phyloP scores from a whole-genome alignment of 2,329 filamentous ascomycete genomes.

The Monascus ruber region DNA sequence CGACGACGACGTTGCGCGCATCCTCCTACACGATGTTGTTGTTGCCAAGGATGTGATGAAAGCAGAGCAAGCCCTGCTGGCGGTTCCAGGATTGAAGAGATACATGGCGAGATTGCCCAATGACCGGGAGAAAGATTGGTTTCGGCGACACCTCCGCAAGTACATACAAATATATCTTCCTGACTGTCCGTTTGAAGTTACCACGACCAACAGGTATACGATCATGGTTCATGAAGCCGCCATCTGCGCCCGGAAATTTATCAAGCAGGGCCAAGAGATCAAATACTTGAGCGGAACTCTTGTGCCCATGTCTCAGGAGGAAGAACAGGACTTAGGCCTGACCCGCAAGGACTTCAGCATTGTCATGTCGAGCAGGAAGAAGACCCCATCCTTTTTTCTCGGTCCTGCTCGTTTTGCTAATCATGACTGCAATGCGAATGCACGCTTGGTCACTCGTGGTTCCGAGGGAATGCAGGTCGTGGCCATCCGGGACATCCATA shows the following conservation, averaged over 20 bases:
- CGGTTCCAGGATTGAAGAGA: conserved; percentile 60
- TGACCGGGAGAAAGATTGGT: conserved; percentile 73
- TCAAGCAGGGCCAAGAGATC: conserved; percentile 72
- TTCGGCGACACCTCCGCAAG: conserved; percentile 70
- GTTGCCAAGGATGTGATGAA: conserved; percentile 58
- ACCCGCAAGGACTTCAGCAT: conserved; percentile 93
- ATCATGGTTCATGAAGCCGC: conserved; percentile 82
- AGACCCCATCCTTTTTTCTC: conserved; percentile 82
- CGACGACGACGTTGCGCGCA: conserved; percentile 49
- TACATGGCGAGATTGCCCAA: conserved; percentile 59
- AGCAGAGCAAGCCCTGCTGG: conserved; percentile 62
- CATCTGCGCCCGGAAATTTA: conserved; percentile 66
- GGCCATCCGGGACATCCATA: conserved; percentile 66
- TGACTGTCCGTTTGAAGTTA: conserved; percentile 90
- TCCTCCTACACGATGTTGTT: conserved; percentile 56
- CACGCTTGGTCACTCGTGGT: conserved; percentile 70
- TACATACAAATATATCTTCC: conserved; percentile 89
- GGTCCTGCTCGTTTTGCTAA: conserved; percentile 94
- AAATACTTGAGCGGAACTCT: conserved; percentile 87
- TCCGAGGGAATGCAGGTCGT: conserved; percentile 84
- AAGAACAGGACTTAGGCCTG: conserved; percentile 69
- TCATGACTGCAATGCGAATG: conserved; percentile 92
- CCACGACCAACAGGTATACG: conserved; percentile 87
- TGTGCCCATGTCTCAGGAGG: conserved; percentile 82
- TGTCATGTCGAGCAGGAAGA: conserved; percentile 84